phyloP scores from a whole-genome alignment of 2,329 filamentous ascomycete genomes.

The Phyllosticta citribraziliensis region DNA sequence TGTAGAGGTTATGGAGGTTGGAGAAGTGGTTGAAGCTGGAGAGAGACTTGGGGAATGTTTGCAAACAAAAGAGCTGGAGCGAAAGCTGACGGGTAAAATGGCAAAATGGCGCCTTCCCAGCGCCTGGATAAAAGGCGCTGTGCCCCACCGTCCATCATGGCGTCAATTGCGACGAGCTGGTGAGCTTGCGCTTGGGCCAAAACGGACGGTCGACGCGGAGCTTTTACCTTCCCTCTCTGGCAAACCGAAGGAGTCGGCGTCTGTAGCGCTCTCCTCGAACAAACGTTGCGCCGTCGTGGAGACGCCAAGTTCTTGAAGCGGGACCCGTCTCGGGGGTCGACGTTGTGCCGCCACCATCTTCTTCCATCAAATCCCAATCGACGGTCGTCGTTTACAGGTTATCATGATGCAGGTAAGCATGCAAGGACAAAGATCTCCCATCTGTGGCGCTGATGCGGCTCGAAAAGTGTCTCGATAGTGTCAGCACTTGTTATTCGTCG shows the following conservation, averaged over 20 bases:
- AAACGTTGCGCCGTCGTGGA: neutral
- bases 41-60: neutral
- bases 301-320: neutral
- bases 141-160: slow-evolving; percentile 2
- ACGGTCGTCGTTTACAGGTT: neutral
- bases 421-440: neutral
- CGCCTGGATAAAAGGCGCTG: neutral
- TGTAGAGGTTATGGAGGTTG: neutral
- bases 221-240: slow-evolving; percentile 1
- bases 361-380: neutral
- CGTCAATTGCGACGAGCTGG: slow-evolving; percentile 1
- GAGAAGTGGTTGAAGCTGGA: neutral
- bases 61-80: neutral
- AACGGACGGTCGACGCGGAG: neutral
- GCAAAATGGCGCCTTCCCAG: slow-evolving; percentile 7
- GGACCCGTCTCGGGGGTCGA: neutral
- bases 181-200: slow-evolving; percentile 1
- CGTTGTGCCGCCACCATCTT: neutral
- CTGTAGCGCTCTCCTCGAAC: neutral
- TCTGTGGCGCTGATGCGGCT: neutral
- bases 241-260: neutral
- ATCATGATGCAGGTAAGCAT: neutral
- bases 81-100: neutral
- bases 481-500: neutral
- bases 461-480: neutral